A percentile compares a stretch with the other conserved stretches of the same genome.
These are phyloP conservation scores for Solanum chacoense DNA, from an alignment of 305 asterid genomes.

Conservation along the genomic window DNA sequence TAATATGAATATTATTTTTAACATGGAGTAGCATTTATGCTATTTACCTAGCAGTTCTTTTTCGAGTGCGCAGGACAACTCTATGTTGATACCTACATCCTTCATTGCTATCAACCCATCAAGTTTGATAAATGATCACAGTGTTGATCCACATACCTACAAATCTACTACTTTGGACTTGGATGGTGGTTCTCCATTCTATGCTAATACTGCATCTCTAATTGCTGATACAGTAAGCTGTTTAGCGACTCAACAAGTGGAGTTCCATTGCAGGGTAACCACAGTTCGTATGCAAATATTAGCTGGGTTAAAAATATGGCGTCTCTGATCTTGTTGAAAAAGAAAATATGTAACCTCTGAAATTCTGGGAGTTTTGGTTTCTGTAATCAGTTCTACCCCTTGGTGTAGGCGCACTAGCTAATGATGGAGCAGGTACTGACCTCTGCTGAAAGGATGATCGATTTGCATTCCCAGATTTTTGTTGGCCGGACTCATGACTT, in stretches of 20 bases:
- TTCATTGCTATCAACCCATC: slow-evolving; percentile 48
- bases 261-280: slow-evolving; percentile 71
- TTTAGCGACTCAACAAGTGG: slow-evolving; percentile 33
- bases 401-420: no score
- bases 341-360: background rate
- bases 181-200: slow-evolving; percentile 14
- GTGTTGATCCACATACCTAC: slow-evolving; percentile 17
- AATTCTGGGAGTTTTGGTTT: no score
- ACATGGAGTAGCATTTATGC: background rate
- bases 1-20: background rate
- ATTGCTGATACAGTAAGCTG: slow-evolving; percentile 41
- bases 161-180: slow-evolving; percentile 19
- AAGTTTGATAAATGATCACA: slow-evolving; percentile 19
- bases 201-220: slow-evolving; percentile 27
- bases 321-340: background rate
- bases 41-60: background rate
- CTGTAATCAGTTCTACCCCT: no score
- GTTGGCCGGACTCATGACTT: no score
- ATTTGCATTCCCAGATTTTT: no score
- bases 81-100: slow-evolving; percentile 57
- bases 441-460: no score
- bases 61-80: slow-evolving; percentile 41
- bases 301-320: background rate
- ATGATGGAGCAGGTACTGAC: no score
- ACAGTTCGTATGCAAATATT: background rate